A percentile compares a stretch with the other conserved stretches of the same genome.
Evolutionary conservation across 495 filamentous ascomycete genomes (phyloP).

Genomic region (Aspergillus haitiensis): DNA sequence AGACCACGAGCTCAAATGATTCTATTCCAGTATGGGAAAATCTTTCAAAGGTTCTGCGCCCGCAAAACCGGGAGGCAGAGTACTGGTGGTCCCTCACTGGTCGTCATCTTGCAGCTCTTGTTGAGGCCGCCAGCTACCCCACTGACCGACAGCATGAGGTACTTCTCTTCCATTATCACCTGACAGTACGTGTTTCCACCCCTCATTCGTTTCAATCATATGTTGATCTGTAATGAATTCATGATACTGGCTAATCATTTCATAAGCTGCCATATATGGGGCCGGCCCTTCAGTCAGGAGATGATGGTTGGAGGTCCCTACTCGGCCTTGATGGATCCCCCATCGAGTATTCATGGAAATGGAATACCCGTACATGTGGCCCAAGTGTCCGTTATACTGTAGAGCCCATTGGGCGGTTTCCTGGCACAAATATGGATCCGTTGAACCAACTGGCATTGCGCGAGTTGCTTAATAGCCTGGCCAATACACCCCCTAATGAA

Average conservation of each 20-base stretch:
- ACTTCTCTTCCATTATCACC: conserved; percentile 23
- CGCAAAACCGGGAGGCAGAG: conserved; percentile 1
- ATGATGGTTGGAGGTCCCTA: conserved; percentile 20
- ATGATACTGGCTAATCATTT: background rate
- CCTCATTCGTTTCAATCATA: background rate
- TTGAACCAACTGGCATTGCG: background rate
- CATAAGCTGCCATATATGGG: conserved; percentile 13
- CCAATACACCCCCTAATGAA: background rate
- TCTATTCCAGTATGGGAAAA: too few relatives aligned
- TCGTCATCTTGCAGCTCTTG: conserved; percentile 15
- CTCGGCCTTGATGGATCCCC: conserved; percentile 23
- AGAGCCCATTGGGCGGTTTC: conserved; percentile 10
- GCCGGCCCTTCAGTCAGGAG: conserved; percentile 13
- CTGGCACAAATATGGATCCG: background rate
- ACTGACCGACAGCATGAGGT: conserved; percentile 17
- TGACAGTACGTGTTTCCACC: background rate
- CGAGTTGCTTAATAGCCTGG: background rate
- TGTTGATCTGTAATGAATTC: background rate
- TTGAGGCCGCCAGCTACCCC: conserved; percentile 20
- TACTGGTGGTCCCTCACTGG: conserved; percentile 28
- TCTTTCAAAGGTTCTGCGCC: too few relatives aligned
- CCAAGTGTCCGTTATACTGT: conserved; percentile 27
- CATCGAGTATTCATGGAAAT: conserved; percentile 33
- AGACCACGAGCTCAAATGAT: too few relatives aligned
- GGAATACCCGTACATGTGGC: conserved; percentile 19